Evolutionary conservation across 1,284 basidiomycete species (phyloP).

Genomic region (Ganoderma boninense): DNA sequence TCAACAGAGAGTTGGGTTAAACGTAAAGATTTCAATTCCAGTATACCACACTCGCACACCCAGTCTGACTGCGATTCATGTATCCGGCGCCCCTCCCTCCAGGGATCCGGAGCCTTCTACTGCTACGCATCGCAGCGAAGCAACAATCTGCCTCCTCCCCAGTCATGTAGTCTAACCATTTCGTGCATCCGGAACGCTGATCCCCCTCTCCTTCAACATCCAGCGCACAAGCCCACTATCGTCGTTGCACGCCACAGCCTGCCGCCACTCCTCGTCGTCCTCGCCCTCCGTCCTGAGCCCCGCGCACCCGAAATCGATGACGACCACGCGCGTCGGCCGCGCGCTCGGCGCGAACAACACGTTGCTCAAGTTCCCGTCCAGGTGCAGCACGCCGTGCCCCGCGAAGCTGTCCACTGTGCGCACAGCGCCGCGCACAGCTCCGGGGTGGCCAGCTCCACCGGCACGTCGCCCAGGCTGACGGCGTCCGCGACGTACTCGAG

Average conservation of each 20-base stretch:
- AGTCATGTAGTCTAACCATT: not conserved
- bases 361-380: not conserved
- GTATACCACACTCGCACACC: too few relatives aligned
- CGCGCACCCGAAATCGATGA: not conserved
- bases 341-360: not conserved
- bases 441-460: not conserved
- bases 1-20: too few relatives aligned
- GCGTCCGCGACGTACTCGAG: slow-evolving; percentile 23
- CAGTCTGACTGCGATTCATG: too few relatives aligned
- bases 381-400: too few relatives aligned
- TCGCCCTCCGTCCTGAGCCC: not conserved
- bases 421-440: slow-evolving; percentile 10
- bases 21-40: too few relatives aligned
- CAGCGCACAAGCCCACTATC: not conserved
- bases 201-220: not conserved
- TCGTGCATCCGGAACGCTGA: not conserved
- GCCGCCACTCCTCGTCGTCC: not conserved
- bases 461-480: slow-evolving; percentile 10
- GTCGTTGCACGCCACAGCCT: not conserved
- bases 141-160: too few relatives aligned
- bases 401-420: too few relatives aligned
- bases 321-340: not conserved
- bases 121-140: too few relatives aligned
- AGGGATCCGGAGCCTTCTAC: too few relatives aligned
- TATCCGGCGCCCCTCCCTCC: too few relatives aligned